Evolutionary conservation across 2,329 filamentous ascomycete genomes (phyloP).

Genomic region (Botrytis tulipae): DNA sequence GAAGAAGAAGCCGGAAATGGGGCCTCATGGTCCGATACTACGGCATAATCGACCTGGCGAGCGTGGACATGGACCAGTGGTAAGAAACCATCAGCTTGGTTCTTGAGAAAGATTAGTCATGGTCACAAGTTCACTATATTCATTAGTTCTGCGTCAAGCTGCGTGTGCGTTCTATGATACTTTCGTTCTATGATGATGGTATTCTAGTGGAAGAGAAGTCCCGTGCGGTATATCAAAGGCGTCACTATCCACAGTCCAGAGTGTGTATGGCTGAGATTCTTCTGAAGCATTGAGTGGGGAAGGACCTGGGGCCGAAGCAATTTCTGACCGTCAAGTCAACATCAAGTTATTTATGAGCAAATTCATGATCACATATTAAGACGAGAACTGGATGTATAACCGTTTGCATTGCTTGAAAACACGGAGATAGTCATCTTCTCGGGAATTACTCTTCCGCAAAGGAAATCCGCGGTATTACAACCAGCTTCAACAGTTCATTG

Average conservation of each 20-base stretch:
- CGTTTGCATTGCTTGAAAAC: neutral
- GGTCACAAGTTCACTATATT: neutral
- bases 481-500: neutral
- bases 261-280: neutral
- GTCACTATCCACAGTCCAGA: neutral
- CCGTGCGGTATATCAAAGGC: too few species aligned
- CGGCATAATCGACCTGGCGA: conserved; percentile 30
- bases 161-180: neutral
- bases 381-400: neutral
- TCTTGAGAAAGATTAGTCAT: neutral
- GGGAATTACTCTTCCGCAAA: neutral
- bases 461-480: neutral
- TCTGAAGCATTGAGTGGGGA: neutral
- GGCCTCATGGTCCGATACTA: conserved; percentile 31
- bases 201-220: neutral
- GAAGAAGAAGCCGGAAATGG: conserved; percentile 20
- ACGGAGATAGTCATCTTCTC: neutral
- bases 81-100: conserved; percentile 19
- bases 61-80: conserved; percentile 35
- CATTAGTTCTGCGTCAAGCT: neutral
- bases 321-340: neutral
- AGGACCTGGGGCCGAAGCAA: neutral
- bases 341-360: neutral
- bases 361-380: neutral
- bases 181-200: neutral